Evolutionary conservation across 1,139 yeast genomes (phyloP).

Genomic region (Debaryomycetaceae sp.): DNA sequence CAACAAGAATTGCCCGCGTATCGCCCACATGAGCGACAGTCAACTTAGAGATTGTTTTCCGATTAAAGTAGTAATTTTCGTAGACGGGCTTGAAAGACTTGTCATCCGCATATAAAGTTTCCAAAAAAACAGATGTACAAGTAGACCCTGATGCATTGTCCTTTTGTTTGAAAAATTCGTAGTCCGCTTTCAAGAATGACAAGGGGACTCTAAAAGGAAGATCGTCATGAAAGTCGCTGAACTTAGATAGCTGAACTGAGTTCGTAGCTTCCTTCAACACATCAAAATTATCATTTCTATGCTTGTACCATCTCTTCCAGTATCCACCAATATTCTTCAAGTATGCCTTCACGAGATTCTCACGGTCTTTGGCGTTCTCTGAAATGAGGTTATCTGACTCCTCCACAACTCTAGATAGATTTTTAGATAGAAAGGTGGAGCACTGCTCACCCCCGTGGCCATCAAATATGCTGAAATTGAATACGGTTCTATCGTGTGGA

Average conservation of each 20-base stretch:
- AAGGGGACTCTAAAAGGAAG: constrained; percentile 57
- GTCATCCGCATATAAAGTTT: constrained; percentile 41
- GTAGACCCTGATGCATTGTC: constrained; percentile 68
- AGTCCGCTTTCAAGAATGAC: constrained; percentile 62
- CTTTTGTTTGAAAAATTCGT: constrained; percentile 32
- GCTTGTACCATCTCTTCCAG: constrained; percentile 76
- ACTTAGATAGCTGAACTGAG: constrained; percentile 15
- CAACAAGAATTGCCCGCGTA: constrained; percentile 81
- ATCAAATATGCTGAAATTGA: constrained; percentile 76
- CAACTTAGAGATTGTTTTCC: constrained; percentile 63
- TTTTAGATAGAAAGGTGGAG: constrained; percentile 52
- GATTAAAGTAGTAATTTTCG: constrained; percentile 64
- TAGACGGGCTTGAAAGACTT: constrained; percentile 27
- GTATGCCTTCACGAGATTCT: constrained; percentile 46
- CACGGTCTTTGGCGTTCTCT: constrained; percentile 25
- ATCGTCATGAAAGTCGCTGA: constrained; percentile 39
- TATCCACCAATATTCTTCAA: constrained; percentile 72
- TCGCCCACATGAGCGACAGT: constrained; percentile 94
- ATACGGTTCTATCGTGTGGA: constrained; percentile 24
- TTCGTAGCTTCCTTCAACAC: constrained; percentile 34
- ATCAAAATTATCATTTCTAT: constrained; percentile 42
- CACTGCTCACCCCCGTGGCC: constrained; percentile 93
- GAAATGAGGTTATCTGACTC: constrained; percentile 18
- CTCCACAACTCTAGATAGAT: constrained; percentile 59
- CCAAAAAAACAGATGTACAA: constrained; percentile 73